Evolutionary conservation across 345 rosid genomes (phyloP).

Genomic region (Melaleuca alternifolia): DNA sequence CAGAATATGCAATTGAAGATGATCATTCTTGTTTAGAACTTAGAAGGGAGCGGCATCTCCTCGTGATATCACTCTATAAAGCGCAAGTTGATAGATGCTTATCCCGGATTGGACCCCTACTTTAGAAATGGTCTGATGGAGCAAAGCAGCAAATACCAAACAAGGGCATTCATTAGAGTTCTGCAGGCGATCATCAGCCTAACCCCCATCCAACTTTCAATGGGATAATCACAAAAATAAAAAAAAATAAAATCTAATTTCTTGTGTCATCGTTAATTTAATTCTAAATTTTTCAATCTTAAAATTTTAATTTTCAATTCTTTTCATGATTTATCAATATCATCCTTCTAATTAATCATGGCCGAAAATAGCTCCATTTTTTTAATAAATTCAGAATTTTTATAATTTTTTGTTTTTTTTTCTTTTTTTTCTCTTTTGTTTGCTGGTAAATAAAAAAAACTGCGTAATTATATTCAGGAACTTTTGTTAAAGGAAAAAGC

Average conservation of each 20-base stretch:
- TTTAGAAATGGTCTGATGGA: neutral
- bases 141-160: neutral
- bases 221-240: neutral
- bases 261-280: fast-evolving
- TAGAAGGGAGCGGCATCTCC: neutral
- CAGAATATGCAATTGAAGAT: neutral
- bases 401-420: neutral
- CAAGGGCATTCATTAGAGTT: neutral
- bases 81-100: neutral
- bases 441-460: neutral
- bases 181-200: neutral
- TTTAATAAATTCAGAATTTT: neutral
- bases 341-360: fast-evolving
- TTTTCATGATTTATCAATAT: neutral
- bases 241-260: neutral
- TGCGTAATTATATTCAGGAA: neutral
- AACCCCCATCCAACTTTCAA: neutral
- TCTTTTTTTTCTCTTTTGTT: neutral
- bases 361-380: too few species aligned
- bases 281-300: fast-evolving
- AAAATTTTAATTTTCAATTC: fast-evolving
- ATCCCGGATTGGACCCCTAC: neutral
- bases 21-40: neutral
- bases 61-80: neutral
- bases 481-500: neutral